phyloP scores from a whole-genome alignment of 306 rosid species.

The Acacia melanoxylon region DNA sequence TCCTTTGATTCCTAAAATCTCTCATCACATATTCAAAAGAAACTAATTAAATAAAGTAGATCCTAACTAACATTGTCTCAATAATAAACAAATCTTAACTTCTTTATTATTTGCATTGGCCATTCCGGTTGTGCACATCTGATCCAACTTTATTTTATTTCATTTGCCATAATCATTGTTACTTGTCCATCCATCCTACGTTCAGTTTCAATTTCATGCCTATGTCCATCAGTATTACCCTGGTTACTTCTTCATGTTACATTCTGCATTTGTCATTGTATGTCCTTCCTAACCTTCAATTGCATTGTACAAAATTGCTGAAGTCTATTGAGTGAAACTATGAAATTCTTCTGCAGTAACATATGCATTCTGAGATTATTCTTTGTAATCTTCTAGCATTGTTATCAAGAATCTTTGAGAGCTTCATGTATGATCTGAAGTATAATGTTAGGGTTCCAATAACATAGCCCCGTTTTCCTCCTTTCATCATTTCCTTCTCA shows the following conservation, averaged over 20 bases:
- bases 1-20: too few species aligned
- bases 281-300: background rate
- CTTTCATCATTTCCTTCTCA: background rate
- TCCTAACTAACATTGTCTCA: too few species aligned
- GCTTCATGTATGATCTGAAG: background rate
- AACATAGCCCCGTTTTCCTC: background rate
- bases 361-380: background rate
- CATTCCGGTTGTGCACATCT: background rate
- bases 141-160: too few species aligned
- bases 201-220: background rate
- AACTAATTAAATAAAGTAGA: too few species aligned
- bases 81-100: too few species aligned
- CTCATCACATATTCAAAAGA: too few species aligned
- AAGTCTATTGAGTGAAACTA: background rate
- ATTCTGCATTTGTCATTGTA: background rate
- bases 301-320: background rate
- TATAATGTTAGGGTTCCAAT: background rate
- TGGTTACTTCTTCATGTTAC: background rate
- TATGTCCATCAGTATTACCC: background rate
- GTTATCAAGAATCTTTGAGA: background rate
- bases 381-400: background rate
- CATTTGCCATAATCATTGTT: background rate
- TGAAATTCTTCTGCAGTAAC: background rate
- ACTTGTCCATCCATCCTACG: background rate
- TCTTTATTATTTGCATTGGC: too few species aligned